These are phyloP conservation scores for Exserohilum rostratum DNA, from an alignment of 2,329 filamentous ascomycete genomes.

Conservation along the genomic window DNA sequence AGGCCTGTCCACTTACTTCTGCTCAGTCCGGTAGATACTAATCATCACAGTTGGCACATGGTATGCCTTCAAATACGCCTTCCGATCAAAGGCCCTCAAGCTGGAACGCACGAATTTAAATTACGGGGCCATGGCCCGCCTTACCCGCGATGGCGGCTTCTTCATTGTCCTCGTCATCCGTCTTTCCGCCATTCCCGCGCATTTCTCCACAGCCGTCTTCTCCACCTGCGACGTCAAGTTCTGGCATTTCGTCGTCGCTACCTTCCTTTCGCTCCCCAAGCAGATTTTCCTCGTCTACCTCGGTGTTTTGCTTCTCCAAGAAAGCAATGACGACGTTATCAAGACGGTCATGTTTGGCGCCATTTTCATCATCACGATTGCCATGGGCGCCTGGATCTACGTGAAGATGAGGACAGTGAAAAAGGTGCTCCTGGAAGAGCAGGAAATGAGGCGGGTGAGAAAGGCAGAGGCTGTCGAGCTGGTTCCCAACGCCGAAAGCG, in stretches of 20 bases:
- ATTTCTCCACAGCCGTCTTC: constrained; percentile 46
- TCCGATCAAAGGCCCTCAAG: constrained; percentile 38
- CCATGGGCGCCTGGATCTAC: constrained; percentile 42
- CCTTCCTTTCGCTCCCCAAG: constrained; percentile 43
- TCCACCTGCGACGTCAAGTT: constrained; percentile 47
- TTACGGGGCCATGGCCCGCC: constrained; percentile 44
- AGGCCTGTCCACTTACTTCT: constrained; percentile 8
- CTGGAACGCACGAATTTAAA: constrained; percentile 46
- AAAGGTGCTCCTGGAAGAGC: constrained; percentile 42
- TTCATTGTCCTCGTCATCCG: constrained; percentile 45
- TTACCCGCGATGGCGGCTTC: constrained; percentile 44
- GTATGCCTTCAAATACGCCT: constrained; percentile 44
- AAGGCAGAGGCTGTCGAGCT: constrained; percentile 24
- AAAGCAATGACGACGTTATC: constrained; percentile 30
- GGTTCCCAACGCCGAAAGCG: constrained; percentile 25
- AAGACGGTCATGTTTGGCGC: constrained; percentile 41
- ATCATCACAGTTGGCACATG: constrained; percentile 40
- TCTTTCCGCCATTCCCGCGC: constrained; percentile 42
- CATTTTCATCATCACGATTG: constrained; percentile 38
- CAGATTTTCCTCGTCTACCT: constrained; percentile 47
- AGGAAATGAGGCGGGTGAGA: constrained; percentile 30
- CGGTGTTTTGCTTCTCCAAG: constrained; percentile 40
- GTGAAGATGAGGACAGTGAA: constrained; percentile 44
- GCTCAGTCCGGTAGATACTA: constrained; percentile 7
- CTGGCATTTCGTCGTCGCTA: constrained; percentile 44